Base-by-base conservation (phyloP, 177 flowering plant genomes). In the Vitis hybrid region DNA sequence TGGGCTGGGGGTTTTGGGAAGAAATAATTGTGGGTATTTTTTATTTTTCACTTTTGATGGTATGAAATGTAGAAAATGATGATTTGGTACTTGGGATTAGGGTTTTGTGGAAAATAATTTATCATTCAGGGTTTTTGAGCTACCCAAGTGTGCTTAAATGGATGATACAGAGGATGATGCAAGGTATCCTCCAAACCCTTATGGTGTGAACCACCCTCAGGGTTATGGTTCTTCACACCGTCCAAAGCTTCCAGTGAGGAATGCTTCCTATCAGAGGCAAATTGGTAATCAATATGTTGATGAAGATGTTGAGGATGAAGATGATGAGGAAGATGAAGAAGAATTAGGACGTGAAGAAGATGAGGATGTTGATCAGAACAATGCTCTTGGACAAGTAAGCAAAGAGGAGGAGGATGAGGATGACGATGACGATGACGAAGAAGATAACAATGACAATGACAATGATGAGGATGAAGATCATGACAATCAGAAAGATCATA, bases 111-210 rank as follows among this genome's bases (percentile, higher is more conserved):
- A 7, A 50, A 45, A 1, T 18, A 49, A 49, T 50, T 15, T 54
- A 55, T 45, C 5, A 34, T 56, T 48, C 63, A 17, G 62, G 68
- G 59, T 23, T 54, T 39, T 60, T 54, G 13, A 39, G 9, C 55
- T 57, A 5, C 45, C 45, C 45, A 39, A 39, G 45, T 39, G 21
- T 70, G 64, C 13, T 64, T 51, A 26, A 62, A 85, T 87, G 97
- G 92, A 83, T 65, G 87, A 89, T 62, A 79, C 79, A 6, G 89
- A 89, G 73, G 97, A 91, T 72, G 89, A 84, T 75, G 81, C 80
- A 1, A 80, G 81, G 69, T 83, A 84, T 72, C 82, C 86, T 1
- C 76, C 84, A 9, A 79, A 79, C 18, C 64, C 82, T 11, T 78
- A 79, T 68, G 72, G 78, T 61, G 63, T 52, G 62, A 79, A 80